Conservation (phyloP, 148 eudicot genomes). For the Fallopia convolvulus region DNA sequence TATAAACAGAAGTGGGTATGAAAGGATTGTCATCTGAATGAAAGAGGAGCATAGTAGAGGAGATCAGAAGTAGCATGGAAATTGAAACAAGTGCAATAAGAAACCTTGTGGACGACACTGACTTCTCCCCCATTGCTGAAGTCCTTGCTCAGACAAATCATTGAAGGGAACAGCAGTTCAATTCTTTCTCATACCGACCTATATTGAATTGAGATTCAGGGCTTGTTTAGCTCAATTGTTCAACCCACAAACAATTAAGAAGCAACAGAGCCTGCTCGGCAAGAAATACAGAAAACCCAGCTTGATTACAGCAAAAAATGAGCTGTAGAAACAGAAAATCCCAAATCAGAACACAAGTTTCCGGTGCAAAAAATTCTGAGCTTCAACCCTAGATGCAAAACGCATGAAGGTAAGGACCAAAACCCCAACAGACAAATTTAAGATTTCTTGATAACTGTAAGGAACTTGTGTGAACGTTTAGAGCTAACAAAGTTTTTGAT, state of each 20-base stretch:
- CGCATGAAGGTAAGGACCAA: background rate
- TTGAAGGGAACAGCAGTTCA: constrained; percentile 7
- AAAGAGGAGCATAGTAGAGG: constrained; percentile 52
- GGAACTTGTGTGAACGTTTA: too few relatives aligned
- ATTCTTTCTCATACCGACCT: background rate
- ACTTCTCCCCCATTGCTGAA: constrained; percentile 44
- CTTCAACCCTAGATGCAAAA: background rate
- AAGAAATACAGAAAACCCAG: background rate
- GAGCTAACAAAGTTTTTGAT: background rate
- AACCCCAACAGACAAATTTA: background rate
- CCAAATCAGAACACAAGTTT: background rate
- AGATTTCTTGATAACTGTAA: background rate
- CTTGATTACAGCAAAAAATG: background rate
- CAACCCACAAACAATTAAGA: background rate
- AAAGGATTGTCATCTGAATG: constrained; percentile 39
- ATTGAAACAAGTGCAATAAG: constrained; percentile 37
- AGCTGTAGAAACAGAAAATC: background rate
- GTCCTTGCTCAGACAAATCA: constrained; percentile 20
- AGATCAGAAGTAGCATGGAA: constrained; percentile 39
- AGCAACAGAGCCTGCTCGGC: background rate
- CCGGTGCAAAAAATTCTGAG: background rate
- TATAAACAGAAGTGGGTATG: constrained; percentile 36
- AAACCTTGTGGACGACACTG: constrained; percentile 41
- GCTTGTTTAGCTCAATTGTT: background rate
- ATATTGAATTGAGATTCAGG: background rate